Base-by-base conservation (phyloP, 768 basidiomycete species). In the Leccinum longicurvipes region DNA sequence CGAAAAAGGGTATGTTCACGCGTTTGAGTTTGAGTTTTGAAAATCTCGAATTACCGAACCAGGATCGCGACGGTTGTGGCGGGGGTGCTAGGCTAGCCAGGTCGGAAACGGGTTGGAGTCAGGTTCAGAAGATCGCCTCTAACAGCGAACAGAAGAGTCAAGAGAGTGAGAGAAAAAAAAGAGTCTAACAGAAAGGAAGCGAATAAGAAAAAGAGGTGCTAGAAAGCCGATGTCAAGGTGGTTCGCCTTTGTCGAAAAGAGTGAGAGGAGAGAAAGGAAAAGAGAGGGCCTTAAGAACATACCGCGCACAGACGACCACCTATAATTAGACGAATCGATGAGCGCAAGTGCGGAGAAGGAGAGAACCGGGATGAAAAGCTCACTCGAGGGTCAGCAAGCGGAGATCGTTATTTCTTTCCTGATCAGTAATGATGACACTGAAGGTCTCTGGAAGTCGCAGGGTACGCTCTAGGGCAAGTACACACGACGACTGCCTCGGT, bases 251-350 rank as follows among this genome's bases (percentile, higher is more conserved):
- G 66, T 47, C 62, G 50, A 29, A 50, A 57, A 25, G 15, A 46
- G 45, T 63, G 58, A 72, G 60, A 36, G 41, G 60, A 58, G 47
- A 31, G 36, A 11, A 21, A n/a, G 14, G 27, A 9, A 36, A 41
- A 51, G 55, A 47, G 51, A 51, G 53, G 55, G 55, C 42, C 56
- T 57, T 58, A 61, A 53, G 53, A n/a, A 74, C 82, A 54, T 52
- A 87, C 89, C 88, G 81, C 87, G 78, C 68, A 90, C 81, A 58
- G 84, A 85, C 71, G 84, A 83, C 87, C 86, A 88, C 87, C 89
- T 90, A 53, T 54, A 59, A 61, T 31, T 12, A 28, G 47, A 42
- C 56, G 58, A 51, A 56, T 49, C 41, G 45, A 49, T 63, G 51
- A 65, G 52, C 64, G 23, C 54, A 63, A 57, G 42, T 53, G 44